Base-by-base conservation (phyloP, 2,329 filamentous ascomycete species). In the Domatiomyces catenatus region DNA sequence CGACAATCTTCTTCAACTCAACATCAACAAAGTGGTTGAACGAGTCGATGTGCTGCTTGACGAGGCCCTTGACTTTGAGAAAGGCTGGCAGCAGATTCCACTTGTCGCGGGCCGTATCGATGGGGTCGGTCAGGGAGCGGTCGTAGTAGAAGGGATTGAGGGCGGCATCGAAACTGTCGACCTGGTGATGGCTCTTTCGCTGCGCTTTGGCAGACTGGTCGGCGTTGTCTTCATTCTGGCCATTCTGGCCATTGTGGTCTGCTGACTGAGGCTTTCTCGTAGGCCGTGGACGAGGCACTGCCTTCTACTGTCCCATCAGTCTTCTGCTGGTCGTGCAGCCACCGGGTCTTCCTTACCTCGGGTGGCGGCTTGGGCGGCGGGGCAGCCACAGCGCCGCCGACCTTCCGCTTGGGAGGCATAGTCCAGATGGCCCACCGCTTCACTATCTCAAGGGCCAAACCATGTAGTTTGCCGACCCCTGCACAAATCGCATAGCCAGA, bases 11-110 rank as follows among this genome's bases (percentile, higher is more conserved):
- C 70, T 94, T 94, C 66, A 98, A 81, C 64, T 96, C 89, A 51
- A 93, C 84, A 60, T 98, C 87, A 58, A 95, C 84, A 61, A 98
- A 96, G 70, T 92, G 94, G 70, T 98, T 95, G 75, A 93, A 98
- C 20, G 92, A 96, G 71, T 98, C 93, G 63, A 94, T 90, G 67
- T 95, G 89, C 73, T 96, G 90, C 68, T 95, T 95, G 49, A 95
- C 89, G 51, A 95, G 74, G 51, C 89, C 89, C 69, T 98, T 98
- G 61, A 95, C 89, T 68, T 95, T 95, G 52, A 98, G 72, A 67
- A 98, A 98, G n/a, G 92, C 92, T 0, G 92, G 93, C 24, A 98
- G 71, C 43, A 98, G 75, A 66, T 96, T 94, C 79, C 90, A 95
- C 74, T 98, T 98, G 71, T 98, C 92, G 62, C 69, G 71, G 24